Percentiles rank a stretch among this genome's conserved stretches.
These are phyloP conservation scores for Mortierella sp. DNA, from an alignment of 371 early-diverging fungal genomes.

Conservation along the genomic window DNA sequence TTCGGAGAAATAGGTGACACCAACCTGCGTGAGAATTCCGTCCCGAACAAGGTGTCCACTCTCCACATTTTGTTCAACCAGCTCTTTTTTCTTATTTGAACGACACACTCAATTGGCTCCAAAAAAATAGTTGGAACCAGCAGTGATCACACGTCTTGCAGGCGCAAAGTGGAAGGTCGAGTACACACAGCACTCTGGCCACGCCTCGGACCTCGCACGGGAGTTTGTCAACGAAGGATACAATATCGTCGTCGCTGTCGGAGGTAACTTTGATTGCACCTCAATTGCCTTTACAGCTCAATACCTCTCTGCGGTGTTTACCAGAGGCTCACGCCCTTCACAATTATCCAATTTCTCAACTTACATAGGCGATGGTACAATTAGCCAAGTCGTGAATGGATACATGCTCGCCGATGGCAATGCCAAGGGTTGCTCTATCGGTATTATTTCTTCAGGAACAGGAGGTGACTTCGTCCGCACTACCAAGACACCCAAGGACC, in stretches of 20 bases:
- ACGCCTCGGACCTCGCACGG: slow-evolving; percentile 48
- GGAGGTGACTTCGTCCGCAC: slow-evolving; percentile 57
- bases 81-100: background rate
- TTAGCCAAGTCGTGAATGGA: slow-evolving; percentile 58
- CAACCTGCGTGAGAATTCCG: background rate
- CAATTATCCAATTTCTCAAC: background rate
- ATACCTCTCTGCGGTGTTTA: too few species aligned
- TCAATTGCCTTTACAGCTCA: too few species aligned
- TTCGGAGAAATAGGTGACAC: background rate
- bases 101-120: background rate
- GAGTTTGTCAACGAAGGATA: slow-evolving; percentile 39
- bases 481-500: slow-evolving; percentile 32
- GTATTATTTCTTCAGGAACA: slow-evolving; percentile 54
- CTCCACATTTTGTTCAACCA: background rate
- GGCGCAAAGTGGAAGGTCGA: slow-evolving; percentile 47
- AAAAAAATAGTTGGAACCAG: slow-evolving; percentile 32
- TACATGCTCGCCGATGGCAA: slow-evolving; percentile 49
- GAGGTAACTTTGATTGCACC: slow-evolving; percentile 22
- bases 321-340: background rate
- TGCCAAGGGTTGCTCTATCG: slow-evolving; percentile 35
- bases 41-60: background rate
- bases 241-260: slow-evolving; percentile 44
- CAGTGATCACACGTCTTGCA: slow-evolving; percentile 23
- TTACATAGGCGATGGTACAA: slow-evolving; percentile 50
- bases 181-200: slow-evolving; percentile 50